These are phyloP conservation scores for Solanum verrucosum DNA, from an alignment of 257 asterid genomes.

Conservation along the genomic window DNA sequence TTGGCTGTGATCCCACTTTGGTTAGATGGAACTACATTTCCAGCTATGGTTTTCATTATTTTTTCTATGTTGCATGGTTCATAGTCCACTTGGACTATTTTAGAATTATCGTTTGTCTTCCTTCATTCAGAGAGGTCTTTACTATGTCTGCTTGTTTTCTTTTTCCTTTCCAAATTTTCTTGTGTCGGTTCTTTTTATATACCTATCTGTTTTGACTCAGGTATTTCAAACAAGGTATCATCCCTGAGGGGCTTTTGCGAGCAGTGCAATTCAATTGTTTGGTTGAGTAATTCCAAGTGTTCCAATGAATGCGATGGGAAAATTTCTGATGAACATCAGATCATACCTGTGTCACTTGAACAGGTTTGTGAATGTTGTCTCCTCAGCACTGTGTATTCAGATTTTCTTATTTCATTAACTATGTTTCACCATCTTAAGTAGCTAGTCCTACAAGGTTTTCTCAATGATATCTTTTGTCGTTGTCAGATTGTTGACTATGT, in stretches of 20 bases:
- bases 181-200: neutral
- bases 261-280: conserved; percentile 47
- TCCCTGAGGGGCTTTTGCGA: conserved; percentile 62
- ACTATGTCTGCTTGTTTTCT: neutral
- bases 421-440: neutral
- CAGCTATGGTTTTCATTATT: neutral
- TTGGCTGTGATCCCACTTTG: neutral
- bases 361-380: conserved; percentile 31
- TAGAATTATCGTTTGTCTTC: neutral
- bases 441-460: neutral
- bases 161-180: neutral
- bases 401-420: neutral
- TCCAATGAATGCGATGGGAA: conserved; percentile 12
- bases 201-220: conserved; percentile 19
- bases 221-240: conserved; percentile 19
- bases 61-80: neutral
- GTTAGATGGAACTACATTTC: neutral
- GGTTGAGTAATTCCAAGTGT: conserved; percentile 45
- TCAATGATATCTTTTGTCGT: conserved; percentile 1
- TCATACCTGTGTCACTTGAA: conserved; percentile 36
- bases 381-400: neutral
- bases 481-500: conserved; percentile 55
- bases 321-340: conserved; percentile 20
- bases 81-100: neutral
- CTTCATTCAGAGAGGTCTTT: neutral